Evolutionary conservation across 495 filamentous ascomycete species (phyloP).

Genomic region (Penicillium verhagenii): DNA sequence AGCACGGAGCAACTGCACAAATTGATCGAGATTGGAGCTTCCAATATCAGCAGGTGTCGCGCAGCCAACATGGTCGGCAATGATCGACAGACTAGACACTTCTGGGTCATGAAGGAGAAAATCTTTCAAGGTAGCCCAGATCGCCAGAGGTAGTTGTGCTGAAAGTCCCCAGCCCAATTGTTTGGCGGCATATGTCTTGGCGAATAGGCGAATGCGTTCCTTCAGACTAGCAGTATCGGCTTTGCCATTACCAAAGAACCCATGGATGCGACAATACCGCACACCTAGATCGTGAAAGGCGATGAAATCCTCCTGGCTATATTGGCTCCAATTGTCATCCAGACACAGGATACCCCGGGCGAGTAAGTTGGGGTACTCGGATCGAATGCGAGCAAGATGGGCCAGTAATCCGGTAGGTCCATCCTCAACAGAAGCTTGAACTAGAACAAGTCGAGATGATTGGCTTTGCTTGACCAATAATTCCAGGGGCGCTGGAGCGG

Average conservation of each 20-base stretch:
- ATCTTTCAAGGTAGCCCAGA: slow-evolving; percentile 10
- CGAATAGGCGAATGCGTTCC: slow-evolving; percentile 8
- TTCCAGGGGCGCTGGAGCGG: slow-evolving; percentile 16
- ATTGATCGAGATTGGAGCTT: not conserved
- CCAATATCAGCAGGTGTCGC: slow-evolving; percentile 7
- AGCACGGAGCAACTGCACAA: slow-evolving; percentile 12
- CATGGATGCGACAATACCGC: slow-evolving; percentile 16
- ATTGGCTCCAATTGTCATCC: slow-evolving; percentile 9
- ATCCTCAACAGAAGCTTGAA: slow-evolving; percentile 24
- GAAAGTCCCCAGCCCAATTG: slow-evolving; percentile 14
- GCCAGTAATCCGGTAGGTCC: slow-evolving; percentile 9
- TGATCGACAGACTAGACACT: slow-evolving; percentile 6
- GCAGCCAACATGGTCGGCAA: slow-evolving; percentile 20
- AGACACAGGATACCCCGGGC: slow-evolving; percentile 18
- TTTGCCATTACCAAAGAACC: not conserved
- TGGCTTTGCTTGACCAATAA: not conserved
- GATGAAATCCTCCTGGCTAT: slow-evolving; percentile 9
- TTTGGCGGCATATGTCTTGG: slow-evolving; percentile 9
- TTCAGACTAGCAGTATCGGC: not conserved
- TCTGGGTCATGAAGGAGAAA: slow-evolving; percentile 13
- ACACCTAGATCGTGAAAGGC: slow-evolving; percentile 11
- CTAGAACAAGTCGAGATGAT: slow-evolving; percentile 11
- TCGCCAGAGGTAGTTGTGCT: slow-evolving; percentile 11
- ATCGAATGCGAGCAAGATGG: slow-evolving; percentile 15
- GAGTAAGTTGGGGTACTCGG: slow-evolving; percentile 12